phyloP scores from a whole-genome alignment of 495 filamentous ascomycete genomes.

The Talaromyces wortmannii region DNA sequence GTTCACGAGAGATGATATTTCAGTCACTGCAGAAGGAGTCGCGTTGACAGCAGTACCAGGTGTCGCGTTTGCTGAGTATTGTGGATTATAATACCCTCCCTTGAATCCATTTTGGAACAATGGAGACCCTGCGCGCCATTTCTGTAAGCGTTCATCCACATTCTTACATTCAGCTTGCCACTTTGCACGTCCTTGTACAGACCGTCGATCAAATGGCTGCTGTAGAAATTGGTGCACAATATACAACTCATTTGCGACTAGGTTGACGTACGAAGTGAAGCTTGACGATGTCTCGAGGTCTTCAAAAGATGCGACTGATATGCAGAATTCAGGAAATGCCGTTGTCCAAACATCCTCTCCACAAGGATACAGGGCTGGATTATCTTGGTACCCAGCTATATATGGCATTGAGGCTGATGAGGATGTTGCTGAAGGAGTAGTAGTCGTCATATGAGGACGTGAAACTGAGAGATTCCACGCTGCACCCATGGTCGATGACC shows the following conservation, averaged over 20 bases:
- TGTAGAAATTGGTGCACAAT: constrained; percentile 22
- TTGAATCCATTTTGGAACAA: not conserved
- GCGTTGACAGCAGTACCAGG: too few species aligned
- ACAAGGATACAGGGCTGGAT: not conserved
- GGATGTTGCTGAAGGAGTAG: not conserved
- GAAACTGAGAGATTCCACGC: constrained; percentile 11
- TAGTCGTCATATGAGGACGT: not conserved
- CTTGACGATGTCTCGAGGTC: not conserved
- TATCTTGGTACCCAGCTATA: not conserved
- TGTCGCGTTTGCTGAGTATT: too few species aligned
- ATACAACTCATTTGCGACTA: constrained; percentile 18
- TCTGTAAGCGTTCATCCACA: constrained; percentile 18
- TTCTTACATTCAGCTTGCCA: constrained; percentile 20
- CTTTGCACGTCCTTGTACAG: constrained; percentile 11
- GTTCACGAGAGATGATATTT: not conserved
- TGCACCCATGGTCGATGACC: constrained; percentile 19
- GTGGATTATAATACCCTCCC: too few species aligned
- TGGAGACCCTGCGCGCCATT: constrained; percentile 14
- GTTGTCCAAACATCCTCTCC: not conserved
- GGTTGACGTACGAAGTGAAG: constrained; percentile 14
- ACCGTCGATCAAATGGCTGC: constrained; percentile 15
- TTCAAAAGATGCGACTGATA: not conserved
- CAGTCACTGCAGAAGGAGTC: too few species aligned
- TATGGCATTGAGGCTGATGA: not conserved
- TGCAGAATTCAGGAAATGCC: not conserved